phyloP scores from a whole-genome alignment of 768 basidiomycete species.

The Tulasnella sp. region DNA sequence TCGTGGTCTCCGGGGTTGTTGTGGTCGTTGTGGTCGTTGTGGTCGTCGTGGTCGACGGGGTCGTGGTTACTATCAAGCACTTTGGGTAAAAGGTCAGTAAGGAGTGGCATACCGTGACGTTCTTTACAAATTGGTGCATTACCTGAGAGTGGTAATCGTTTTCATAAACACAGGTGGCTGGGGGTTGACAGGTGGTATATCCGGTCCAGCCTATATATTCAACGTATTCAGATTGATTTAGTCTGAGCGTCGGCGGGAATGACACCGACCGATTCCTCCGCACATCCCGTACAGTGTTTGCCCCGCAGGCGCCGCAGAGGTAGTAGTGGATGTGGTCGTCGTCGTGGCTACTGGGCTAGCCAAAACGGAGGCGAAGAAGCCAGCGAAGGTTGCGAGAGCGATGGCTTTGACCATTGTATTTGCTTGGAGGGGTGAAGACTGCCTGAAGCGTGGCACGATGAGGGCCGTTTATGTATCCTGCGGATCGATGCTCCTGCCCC shows the following conservation, averaged over 20 bases:
- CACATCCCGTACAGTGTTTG: constrained; percentile 1
- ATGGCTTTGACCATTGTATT: neutral
- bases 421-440: too few species aligned
- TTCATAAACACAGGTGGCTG: neutral
- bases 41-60: too few species aligned
- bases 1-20: too few species aligned
- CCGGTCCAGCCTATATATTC: constrained; percentile 10
- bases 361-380: neutral
- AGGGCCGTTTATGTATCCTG: too few species aligned
- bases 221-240: neutral
- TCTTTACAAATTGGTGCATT: too few species aligned
- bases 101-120: neutral
- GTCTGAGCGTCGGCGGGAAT: neutral
- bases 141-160: neutral
- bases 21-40: too few species aligned
- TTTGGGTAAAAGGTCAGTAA: neutral
- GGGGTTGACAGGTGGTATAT: neutral
- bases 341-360: constrained; percentile 1
- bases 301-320: neutral
- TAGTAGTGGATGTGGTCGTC: neutral
- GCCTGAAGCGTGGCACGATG: too few species aligned
- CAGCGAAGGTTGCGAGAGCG: neutral
- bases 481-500: too few species aligned
- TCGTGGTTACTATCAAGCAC: too few species aligned
- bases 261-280: neutral